Base-by-base conservation (phyloP, 2,329 filamentous ascomycete species). In the Bisporella sp. region DNA sequence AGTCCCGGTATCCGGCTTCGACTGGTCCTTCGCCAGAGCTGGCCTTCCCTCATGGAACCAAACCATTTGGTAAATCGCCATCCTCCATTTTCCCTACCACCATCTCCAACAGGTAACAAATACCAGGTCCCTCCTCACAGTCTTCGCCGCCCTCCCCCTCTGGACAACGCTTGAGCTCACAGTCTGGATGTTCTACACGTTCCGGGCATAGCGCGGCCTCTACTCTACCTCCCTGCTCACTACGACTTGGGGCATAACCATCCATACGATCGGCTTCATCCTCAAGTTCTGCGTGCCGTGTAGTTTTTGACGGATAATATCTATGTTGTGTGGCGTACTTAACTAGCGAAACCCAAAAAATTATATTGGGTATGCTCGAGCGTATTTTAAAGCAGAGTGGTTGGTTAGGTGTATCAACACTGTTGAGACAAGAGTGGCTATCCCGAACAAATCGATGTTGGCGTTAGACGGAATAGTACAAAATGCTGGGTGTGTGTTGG, bases 261-360 rank as follows among this genome's bases (percentile, higher is more conserved):
- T 66, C 0, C 66, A 77, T 53, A 62, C 68, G 8, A 56, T 71
- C 1, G 76, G 74, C 1, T 76, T 76, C 55, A 52, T 75, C 37
- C 61, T 74, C 48, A 75, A 75, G 55, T 64, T 77, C 37, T 55
- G 49, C 33, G 41, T 67, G 71, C 13, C 64, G n/a, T 21, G 21
- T 21, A 21, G 21, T 21, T 21, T 21, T 21, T 21, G 21, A 21
- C 3, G 21, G 21, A 21, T 21, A 21, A 21, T 21, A 21, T 21
- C 21, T 21, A 21, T 21, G 2, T 21, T 21, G 3, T 21, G 2
- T 21, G 21, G 21, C 21, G 21, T 21, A 21, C 21, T 3, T 21
- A 3, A 21, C 21, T 21, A 21, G 21, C 21, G 21, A 21, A 21
- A 21, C 21, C 21, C 21, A 21, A 3, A 21, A 21, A 21, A 21